Evolutionary conservation across 768 basidiomycete species (phyloP).

Genomic region (Leccinum truebloodii): DNA sequence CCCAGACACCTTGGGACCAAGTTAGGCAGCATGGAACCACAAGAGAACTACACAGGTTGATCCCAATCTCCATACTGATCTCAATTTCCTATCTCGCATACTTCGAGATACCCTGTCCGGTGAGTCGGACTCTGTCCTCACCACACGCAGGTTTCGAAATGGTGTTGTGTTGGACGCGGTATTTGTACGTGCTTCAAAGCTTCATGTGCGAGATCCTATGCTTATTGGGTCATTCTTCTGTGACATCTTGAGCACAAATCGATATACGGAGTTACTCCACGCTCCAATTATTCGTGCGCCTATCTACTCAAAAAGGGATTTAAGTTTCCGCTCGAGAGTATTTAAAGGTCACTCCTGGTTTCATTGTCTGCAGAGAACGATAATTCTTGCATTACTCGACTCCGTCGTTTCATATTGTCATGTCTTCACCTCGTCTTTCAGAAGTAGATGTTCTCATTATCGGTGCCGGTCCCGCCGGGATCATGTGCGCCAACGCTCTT

Average conservation of each 20-base stretch:
- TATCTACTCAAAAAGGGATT: not conserved
- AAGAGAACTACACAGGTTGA: not conserved
- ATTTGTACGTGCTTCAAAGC: not conserved
- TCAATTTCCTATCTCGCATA: not conserved
- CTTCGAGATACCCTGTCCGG: too few species aligned
- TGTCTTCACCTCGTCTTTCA: conserved; percentile 23
- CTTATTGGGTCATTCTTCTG: not conserved
- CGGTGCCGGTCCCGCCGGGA: conserved; percentile 45
- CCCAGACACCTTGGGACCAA: conserved; percentile 4
- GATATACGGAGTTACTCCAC: not conserved
- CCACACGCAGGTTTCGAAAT: not conserved
- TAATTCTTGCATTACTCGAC: not conserved
- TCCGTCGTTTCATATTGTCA: conserved; percentile 4
- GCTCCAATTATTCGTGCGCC: not conserved
- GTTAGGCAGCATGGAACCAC: not conserved
- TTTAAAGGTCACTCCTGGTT: conserved; percentile 2
- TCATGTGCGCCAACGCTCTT: conserved; percentile 46
- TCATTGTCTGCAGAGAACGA: conserved; percentile 4
- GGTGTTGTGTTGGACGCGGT: not conserved
- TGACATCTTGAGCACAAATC: not conserved
- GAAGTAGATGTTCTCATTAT: conserved; percentile 43
- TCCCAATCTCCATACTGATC: not conserved
- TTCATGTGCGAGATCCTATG: conserved; percentile 9
- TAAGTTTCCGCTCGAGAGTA: not conserved
- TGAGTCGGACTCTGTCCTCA: not conserved